A percentile compares a stretch with the other conserved stretches of the same genome.
Evolutionary conservation across 2,329 filamentous ascomycete species (phyloP).

Genomic region (Apiospora aurea): DNA sequence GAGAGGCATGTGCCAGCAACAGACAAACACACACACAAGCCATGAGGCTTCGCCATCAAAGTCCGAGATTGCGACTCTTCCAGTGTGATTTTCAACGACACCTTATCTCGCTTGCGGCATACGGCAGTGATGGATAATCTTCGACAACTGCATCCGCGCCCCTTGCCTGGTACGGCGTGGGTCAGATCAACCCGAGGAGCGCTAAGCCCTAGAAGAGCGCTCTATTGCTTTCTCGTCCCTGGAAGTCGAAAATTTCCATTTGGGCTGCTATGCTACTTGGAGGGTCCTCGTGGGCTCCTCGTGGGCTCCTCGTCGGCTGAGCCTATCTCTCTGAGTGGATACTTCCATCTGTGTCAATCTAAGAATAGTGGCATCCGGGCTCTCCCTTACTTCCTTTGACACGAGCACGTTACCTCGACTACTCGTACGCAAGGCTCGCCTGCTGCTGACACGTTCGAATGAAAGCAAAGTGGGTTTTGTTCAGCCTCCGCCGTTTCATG

Average conservation of each 20-base stretch:
- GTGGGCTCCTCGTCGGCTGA: not conserved
- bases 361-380: not conserved
- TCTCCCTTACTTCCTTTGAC: conserved; percentile 2
- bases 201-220: not conserved
- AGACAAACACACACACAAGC: not conserved
- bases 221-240: not conserved
- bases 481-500: conserved; percentile 12
- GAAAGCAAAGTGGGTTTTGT: not conserved
- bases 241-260: not conserved
- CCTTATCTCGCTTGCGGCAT: conserved; percentile 8
- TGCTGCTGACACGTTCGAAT: not conserved
- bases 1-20: not conserved
- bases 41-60: not conserved
- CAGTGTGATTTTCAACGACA: not conserved
- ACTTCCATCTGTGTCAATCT: conserved; percentile 3
- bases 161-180: conserved; percentile 5
- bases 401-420: not conserved
- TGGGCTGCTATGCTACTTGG: not conserved
- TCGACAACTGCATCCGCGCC: conserved; percentile 1
- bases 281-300: not conserved
- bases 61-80: not conserved
- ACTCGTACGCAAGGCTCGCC: not conserved
- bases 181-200: not conserved
- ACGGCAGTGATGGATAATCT: conserved; percentile 8
- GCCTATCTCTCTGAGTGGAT: not conserved